phyloP scores from a whole-genome alignment of 805 yeast species.

The Komagataella pastoris region DNA sequence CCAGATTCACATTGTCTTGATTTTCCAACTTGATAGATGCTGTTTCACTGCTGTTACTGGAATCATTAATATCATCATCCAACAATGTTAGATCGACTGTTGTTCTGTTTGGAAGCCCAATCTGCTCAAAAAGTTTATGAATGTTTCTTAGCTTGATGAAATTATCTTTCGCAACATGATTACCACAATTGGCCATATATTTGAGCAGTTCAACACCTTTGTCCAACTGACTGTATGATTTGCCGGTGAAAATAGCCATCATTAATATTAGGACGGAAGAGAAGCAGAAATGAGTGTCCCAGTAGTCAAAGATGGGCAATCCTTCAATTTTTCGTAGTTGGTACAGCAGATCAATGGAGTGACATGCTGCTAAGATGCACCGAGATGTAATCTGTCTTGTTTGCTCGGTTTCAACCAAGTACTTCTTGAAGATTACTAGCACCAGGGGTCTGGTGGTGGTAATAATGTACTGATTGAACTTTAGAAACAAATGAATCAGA shows the following conservation, averaged over 20 bases:
- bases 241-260: conserved; percentile 8
- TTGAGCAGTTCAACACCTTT: conserved; percentile 13
- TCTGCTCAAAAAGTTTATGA: conserved; percentile 9
- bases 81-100: conserved; percentile 4
- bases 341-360: conserved; percentile 16
- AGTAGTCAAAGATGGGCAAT: conserved; percentile 23
- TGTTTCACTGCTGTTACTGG: conserved; percentile 3
- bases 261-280: conserved; percentile 18
- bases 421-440: conserved; percentile 19
- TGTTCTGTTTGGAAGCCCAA: conserved; percentile 7
- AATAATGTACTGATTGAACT: conserved; percentile 21
- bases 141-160: conserved; percentile 12
- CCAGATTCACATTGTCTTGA: conserved; percentile 2
- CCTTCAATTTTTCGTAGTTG: conserved; percentile 14
- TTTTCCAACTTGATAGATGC: conserved; percentile 3
- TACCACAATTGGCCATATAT: conserved; percentile 14
- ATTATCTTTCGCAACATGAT: conserved; percentile 14
- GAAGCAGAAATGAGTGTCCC: conserved; percentile 25
- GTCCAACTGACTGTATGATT: conserved; percentile 2
- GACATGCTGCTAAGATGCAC: conserved; percentile 18
- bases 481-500: conserved; percentile 18
- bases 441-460: conserved; percentile 22
- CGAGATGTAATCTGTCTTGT: conserved; percentile 11
- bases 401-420: conserved; percentile 7
- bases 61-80: conserved; percentile 2